Conservation (phyloP, 176 grass and related monocot species). For the Tillandsia leiboldiana region DNA sequence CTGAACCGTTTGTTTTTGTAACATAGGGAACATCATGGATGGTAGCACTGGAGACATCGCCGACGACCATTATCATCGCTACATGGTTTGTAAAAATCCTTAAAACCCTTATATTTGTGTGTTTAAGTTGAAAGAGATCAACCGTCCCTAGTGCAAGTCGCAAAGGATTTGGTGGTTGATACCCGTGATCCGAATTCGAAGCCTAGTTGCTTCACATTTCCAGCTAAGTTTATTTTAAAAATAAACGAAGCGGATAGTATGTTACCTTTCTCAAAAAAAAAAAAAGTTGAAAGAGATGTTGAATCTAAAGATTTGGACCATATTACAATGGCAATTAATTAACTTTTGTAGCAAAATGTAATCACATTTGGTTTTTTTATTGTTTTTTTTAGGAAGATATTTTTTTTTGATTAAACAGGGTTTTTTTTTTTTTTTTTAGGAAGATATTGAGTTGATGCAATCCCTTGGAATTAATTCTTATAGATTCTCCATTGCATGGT, state of each 20-base stretch:
- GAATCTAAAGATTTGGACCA: background rate
- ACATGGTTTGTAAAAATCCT: constrained; percentile 24
- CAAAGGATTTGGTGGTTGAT: too few species aligned
- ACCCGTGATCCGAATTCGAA: too few species aligned
- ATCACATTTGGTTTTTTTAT: too few species aligned
- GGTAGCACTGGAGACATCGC: constrained; percentile 44
- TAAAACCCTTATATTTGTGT: background rate
- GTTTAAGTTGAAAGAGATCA: background rate
- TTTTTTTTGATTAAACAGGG: too few species aligned
- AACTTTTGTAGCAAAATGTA: too few species aligned
- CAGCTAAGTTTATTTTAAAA: too few species aligned
- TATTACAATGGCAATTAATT: background rate
- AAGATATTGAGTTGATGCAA: constrained; percentile 43
- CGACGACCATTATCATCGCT: constrained; percentile 66
- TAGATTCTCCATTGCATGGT: constrained; percentile 64
- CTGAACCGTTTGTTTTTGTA: background rate
- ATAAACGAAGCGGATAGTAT: too few species aligned
- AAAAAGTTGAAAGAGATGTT: background rate
- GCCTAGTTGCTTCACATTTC: too few species aligned
- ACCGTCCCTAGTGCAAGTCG: too few species aligned
- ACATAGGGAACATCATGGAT: constrained; percentile 43
- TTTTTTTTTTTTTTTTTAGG: constrained; percentile 10
- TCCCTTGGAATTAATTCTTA: constrained; percentile 48
- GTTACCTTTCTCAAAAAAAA: too few species aligned
- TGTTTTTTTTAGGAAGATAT: constrained; percentile 33